Base-by-base conservation (phyloP, 2,329 filamentous ascomycete species). In the Seiridium cupressi region DNA sequence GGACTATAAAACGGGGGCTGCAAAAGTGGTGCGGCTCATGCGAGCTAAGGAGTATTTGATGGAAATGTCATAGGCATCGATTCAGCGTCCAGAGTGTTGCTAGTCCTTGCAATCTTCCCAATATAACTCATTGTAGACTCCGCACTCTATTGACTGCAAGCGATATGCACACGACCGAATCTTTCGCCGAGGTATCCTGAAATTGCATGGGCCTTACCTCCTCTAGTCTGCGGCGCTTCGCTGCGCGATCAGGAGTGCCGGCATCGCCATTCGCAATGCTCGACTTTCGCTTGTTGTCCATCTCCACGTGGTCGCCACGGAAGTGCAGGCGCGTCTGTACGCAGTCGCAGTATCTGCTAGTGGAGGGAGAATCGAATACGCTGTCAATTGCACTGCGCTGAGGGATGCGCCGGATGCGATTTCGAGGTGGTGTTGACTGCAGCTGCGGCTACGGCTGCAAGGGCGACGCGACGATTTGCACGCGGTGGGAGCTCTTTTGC, bases 251-350 rank as follows among this genome's bases (percentile, higher is more conserved):
- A 57, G 81, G 79, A 60, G 74, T 73, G 60, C 85, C 82, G 55
- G 71, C 63, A 59, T 76, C 76, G 63, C 79, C 78, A 68, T 80
- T 80, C 55, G 71, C 70, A 65, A 73, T 70, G 63, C 72, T 73
- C 44, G 81, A 81, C 68, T 85, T 86, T 65, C 83, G 81, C 74
- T 86, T 86, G 70, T 76, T 77, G 65, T 86, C 83, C 83, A 86
- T 86, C 51, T 63, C 73, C 64, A 63, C 59, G 44, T 55, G 54
- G 51, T 40, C 57, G 54, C 55, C 63, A 55, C 9, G 55, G 58
- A 61, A 31, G 35, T 46, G 57, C 32, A 54, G 32, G 61, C 61
- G 47, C 54, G 64, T 61, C 58, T 60, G 53, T 44, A 55, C 55
- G 5, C 10, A 53, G 11, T 26, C 34, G 26, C 11, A 26, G 53